Conservation (phyloP, 352 stramenopile species). For the Pythium sukuiense region DNA sequence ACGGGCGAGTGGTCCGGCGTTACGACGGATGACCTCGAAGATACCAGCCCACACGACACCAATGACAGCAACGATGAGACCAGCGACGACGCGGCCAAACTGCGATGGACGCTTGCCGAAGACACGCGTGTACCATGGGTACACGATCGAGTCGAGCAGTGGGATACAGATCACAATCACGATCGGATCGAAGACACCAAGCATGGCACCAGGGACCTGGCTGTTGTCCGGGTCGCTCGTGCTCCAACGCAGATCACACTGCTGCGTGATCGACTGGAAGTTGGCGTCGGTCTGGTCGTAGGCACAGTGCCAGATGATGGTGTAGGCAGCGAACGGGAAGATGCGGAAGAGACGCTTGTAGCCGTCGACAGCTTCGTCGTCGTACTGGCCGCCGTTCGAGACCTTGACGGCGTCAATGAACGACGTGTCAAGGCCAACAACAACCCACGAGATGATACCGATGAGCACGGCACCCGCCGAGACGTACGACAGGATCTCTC, state of each 20-base stretch:
- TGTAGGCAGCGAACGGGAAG: constrained; percentile 59
- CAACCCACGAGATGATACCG: constrained; percentile 46
- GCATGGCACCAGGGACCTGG: constrained; percentile 53
- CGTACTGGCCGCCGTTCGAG: constrained; percentile 40
- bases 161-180: constrained; percentile 39
- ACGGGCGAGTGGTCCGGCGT: constrained; percentile 38
- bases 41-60: constrained; percentile 46
- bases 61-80: constrained; percentile 36
- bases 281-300: constrained; percentile 73
- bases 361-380: constrained; percentile 42
- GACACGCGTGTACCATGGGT: constrained; percentile 32
- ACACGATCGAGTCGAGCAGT: constrained; percentile 33
- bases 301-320: constrained; percentile 56
- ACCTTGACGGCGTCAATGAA: constrained; percentile 49
- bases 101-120: constrained; percentile 32
- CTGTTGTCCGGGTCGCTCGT: constrained; percentile 27
- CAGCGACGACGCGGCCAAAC: constrained; percentile 36
- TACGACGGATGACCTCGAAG: constrained; percentile 58
- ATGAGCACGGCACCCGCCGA: constrained; percentile 32
- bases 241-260: constrained; percentile 57
- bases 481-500: constrained; percentile 53
- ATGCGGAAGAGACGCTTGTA: constrained; percentile 55
- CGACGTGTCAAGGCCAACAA: constrained; percentile 41
- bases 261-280: constrained; percentile 69
- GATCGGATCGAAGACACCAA: constrained; percentile 41